Base-by-base conservation (phyloP, 257 asterid genomes). In the Solanum habrochaites region DNA sequence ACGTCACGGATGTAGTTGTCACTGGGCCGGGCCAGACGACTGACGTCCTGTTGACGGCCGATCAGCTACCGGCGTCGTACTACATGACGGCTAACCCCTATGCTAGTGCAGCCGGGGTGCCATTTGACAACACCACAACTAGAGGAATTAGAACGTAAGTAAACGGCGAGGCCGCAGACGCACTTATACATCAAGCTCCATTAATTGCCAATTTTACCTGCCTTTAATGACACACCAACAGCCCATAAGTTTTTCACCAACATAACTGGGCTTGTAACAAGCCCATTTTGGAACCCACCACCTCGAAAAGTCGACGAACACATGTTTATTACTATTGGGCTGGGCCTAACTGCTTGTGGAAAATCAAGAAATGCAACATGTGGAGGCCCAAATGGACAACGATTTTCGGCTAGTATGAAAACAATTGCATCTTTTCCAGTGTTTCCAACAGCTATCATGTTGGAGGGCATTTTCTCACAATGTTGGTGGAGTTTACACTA, bases 371-470 rank as follows among this genome's bases (percentile, higher is more conserved):
- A 45, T 58, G 81, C 86, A n/a, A 64, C 77, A 83, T 78, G 88
- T 39, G 88, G 40, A 49, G 85, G 96, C 58, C 94, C 94, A 2
- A 87, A 89, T 23, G 93, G 94, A 0, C 91, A 89, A 12, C 77
- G 94, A 67, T 89, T 93, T 32, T 64, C 93, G 0, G 92, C 94
- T n/a, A 92, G 96, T 58, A 11, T 93, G 87, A 93, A n/a, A n/a
- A 93, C 89, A 92, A 93, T 83, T 83, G 56, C 90, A 3, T 91
- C 94, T 49, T 49, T 92, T 92, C 45, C 90, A 90, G 1, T 25
- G 1, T 25, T 42, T 9, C 94, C 94, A 1, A 49, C 1, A 78
- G 14, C 85, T 92, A 45, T 85, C 87, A 77, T 93, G 31, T 91
- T 93, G 1, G 89, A 64, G 78, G 78, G 94, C 94, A 2, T 92